Evolutionary conservation across 2,329 filamentous ascomycete genomes (phyloP).

Genomic region (Sordariomycetes sp.): DNA sequence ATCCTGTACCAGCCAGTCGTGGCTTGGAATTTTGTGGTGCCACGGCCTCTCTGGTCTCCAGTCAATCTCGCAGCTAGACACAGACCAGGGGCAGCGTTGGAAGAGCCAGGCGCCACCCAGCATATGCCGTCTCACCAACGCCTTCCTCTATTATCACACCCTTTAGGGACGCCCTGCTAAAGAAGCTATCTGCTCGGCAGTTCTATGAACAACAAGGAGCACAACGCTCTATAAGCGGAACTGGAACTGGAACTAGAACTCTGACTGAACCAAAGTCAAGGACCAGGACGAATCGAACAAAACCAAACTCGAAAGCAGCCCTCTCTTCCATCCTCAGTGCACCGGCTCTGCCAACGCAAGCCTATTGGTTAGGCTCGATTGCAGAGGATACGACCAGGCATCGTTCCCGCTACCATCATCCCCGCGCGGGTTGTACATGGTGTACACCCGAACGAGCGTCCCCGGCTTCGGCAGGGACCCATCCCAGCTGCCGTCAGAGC

Average conservation of each 20-base stretch:
- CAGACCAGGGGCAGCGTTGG: too few species aligned
- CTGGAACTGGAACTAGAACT: not conserved
- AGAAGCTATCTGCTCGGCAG: not conserved
- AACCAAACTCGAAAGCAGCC: conserved; percentile 1
- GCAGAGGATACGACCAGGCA: conserved; percentile 1
- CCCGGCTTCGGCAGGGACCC: conserved; percentile 21
- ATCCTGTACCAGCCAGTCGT: too few species aligned
- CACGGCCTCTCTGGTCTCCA: too few species aligned
- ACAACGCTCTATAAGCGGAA: not conserved
- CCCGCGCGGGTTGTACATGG: conserved; percentile 26
- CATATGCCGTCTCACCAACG: not conserved
- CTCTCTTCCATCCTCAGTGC: not conserved
- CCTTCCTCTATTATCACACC: not conserved
- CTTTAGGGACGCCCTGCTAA: not conserved
- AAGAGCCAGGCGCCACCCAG: not conserved
- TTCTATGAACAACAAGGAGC: not conserved
- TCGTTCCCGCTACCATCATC: conserved; percentile 21
- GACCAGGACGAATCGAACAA: not conserved
- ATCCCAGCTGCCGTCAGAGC: conserved; percentile 24
- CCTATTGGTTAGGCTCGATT: not conserved
- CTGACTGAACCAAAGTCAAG: not conserved
- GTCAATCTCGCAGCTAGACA: too few species aligned
- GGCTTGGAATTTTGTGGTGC: too few species aligned
- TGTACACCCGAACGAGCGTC: conserved; percentile 17
- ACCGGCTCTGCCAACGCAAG: not conserved